Conservation (phyloP, 176 grass and related monocot genomes). For the Olyra latifolia region DNA sequence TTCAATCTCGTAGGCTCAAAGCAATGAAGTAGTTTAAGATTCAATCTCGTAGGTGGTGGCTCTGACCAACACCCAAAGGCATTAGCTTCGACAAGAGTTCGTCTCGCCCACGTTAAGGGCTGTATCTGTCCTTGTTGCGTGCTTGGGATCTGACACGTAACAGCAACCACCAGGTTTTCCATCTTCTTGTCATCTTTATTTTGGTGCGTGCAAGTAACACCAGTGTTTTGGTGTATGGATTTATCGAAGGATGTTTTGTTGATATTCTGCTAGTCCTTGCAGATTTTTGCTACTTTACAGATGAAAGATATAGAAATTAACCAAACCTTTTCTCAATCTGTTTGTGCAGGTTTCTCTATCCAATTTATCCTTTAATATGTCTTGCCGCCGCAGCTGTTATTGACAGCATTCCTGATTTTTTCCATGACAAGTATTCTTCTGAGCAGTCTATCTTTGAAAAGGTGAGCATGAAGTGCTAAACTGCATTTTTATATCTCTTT, state of each 20-base stretch:
- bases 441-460: constrained; percentile 72
- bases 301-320: constrained; percentile 22
- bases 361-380: constrained; percentile 97
- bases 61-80: no score
- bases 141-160: no score
- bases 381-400: constrained; percentile 86
- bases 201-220: background rate
- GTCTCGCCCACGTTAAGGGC: no score
- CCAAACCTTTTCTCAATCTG: constrained; percentile 11
- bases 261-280: background rate
- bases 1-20: no score
- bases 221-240: background rate
- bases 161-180: background rate
- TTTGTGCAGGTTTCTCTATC: constrained; percentile 89
- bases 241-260: background rate
- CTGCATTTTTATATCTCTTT: constrained; percentile 1
- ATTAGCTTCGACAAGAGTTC: no score
- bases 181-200: background rate
- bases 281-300: background rate
- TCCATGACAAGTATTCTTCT: constrained; percentile 78
- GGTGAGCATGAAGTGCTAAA: constrained; percentile 35
- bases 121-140: no score
- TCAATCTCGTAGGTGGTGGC: no score
- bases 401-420: constrained; percentile 80
- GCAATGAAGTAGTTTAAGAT: no score